These are phyloP conservation scores for Russula griseocarnosa DNA, from an alignment of 768 basidiomycete species.

Conservation along the genomic window DNA sequence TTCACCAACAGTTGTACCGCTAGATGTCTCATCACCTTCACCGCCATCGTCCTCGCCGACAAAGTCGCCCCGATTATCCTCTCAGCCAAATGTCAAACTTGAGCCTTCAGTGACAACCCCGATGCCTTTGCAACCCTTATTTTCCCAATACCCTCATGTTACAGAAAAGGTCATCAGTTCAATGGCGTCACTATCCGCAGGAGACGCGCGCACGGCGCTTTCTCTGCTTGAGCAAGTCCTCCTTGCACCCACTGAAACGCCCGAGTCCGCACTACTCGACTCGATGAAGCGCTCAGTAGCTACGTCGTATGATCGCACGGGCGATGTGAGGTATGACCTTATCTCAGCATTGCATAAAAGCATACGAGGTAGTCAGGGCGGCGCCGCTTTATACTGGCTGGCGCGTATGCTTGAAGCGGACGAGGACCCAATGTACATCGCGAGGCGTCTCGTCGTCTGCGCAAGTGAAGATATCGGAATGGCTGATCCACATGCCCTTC, in stretches of 20 bases:
- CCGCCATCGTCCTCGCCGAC: conserved; percentile 13
- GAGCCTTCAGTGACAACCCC: neutral
- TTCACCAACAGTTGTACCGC: neutral
- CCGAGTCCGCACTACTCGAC: conserved; percentile 51
- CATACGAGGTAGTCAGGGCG: conserved; percentile 69
- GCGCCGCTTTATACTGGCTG: conserved; percentile 84
- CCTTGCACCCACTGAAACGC: conserved; percentile 39
- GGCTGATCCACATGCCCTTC: conserved; percentile 70
- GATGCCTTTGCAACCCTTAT: conserved; percentile 4
- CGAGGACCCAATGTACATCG: conserved; percentile 78
- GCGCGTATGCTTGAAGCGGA: conserved; percentile 77
- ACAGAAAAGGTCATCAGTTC: conserved; percentile 46
- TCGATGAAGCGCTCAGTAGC: conserved; percentile 60
- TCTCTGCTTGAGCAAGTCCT: conserved; percentile 74
- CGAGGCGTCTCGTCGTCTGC: conserved; percentile 69
- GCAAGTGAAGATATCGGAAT: conserved; percentile 86
- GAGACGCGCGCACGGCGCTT: conserved; percentile 77
- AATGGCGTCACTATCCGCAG: conserved; percentile 53
- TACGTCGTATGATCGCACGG: conserved; percentile 68
- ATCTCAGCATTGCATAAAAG: conserved; percentile 84
- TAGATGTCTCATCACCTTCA: conserved; percentile 1
- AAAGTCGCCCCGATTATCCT: conserved; percentile 13
- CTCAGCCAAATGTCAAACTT: conserved; percentile 23
- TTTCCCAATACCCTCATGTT: conserved; percentile 39
- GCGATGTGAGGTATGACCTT: conserved; percentile 76